Base-by-base conservation (phyloP, 768 basidiomycete species). In the Pleurotus salmoneostramineus region DNA sequence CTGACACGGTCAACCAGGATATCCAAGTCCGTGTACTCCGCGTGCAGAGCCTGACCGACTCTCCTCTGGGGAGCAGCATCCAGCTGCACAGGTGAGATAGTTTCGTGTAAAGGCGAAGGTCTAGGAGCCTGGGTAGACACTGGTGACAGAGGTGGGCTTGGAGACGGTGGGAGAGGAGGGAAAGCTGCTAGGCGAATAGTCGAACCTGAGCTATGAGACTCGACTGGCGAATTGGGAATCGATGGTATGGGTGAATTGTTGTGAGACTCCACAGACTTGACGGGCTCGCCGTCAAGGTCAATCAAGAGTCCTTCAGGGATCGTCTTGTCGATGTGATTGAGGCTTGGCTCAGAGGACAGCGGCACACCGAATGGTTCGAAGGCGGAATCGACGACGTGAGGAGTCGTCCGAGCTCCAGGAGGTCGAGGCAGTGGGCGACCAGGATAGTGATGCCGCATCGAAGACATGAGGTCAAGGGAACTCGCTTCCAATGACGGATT, bases 1-100 rank as follows among this genome's bases (percentile, higher is more conserved):
- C 80, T 78, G n/a, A 89, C 66, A 17, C 77, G 76, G 27, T 86
- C 78, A 12, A 85, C 76, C 21, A 89, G 71, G 8, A 86, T 68
- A 65, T 86, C 86, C 51, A 92, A 73, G 64, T 89, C 88, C 14
- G 87, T 85, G 58, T 79, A 69, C 36, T 81, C 72, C 15, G 72
- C 65, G 42, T 42, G 15, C 56, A 55, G 56, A 45, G 52, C n/a
- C 61, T 31, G 46, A 62, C 46, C n/a, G 56, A 12, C 32, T 50
- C n/a, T 27, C 58, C 43, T 12, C 61, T 49, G n/a, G 64, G 57
- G 11, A 57, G 44, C 32, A 58, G 45, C 15, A 51, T 58, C n/a
- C 17, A 27, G 21, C 21, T 27, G 21, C 21, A 27, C 21, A 27
- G 21, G 21, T 27, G 21, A n/a, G n/a, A 27, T 27, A n/a, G 21